phyloP scores from a whole-genome alignment of 1,284 basidiomycete genomes.

The Ustilago trichophora region DNA sequence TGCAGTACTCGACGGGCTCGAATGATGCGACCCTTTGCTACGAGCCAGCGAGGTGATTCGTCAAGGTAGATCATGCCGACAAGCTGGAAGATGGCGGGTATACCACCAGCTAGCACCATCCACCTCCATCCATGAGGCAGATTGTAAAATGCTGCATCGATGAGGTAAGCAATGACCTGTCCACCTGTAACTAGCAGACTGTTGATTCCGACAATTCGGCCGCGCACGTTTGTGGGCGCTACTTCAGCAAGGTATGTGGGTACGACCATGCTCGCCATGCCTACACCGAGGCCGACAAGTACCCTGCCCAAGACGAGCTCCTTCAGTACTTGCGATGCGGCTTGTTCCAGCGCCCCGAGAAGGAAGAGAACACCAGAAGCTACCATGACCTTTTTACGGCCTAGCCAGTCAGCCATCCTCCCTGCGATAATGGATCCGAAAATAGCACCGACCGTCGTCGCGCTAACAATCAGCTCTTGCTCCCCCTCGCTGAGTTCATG shows the following conservation, averaged over 20 bases:
- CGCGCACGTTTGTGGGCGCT: conserved; percentile 51
- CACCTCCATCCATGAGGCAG: conserved; percentile 59
- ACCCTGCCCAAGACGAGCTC: conserved; percentile 57
- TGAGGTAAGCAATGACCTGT: conserved; percentile 56
- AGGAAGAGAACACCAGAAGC: conserved; percentile 50
- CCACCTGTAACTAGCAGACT: conserved; percentile 59
- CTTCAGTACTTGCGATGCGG: conserved; percentile 51
- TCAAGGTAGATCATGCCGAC: conserved; percentile 56
- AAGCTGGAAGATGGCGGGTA: conserved; percentile 56
- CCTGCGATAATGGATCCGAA: conserved; percentile 50
- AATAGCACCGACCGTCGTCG: conserved; percentile 59
- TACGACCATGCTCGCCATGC: conserved; percentile 53
- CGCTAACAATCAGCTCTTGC: conserved; percentile 58
- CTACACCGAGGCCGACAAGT: conserved; percentile 57
- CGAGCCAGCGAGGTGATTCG: conserved; percentile 58
- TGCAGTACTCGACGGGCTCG: conserved; percentile 47
- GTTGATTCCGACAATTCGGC: conserved; percentile 55
- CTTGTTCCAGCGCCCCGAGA: conserved; percentile 57
- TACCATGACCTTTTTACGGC: conserved; percentile 55
- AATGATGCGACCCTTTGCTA: conserved; percentile 39
- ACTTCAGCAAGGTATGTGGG: conserved; percentile 57
- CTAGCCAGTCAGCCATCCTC: conserved; percentile 48
- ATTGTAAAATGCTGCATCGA: conserved; percentile 54
- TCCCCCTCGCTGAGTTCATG: conserved; percentile 53
- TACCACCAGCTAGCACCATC: conserved; percentile 54